These are phyloP conservation scores for Grosmannia huntii DNA, from an alignment of 2,329 filamentous ascomycete genomes.

Conservation along the genomic window DNA sequence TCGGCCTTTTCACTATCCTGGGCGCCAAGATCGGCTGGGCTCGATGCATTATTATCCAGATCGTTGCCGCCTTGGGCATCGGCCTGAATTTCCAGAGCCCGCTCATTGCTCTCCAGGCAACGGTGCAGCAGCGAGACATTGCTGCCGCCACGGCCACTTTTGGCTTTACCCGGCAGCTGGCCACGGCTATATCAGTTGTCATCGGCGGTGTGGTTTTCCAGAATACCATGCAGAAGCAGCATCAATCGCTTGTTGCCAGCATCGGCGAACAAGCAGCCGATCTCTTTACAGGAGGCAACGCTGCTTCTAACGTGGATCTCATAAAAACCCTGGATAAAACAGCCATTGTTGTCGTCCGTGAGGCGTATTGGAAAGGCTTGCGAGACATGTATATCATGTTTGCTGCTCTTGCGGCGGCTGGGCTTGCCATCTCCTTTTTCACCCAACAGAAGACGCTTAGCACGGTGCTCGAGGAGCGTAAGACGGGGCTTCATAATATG, in stretches of 20 bases:
- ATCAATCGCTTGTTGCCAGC: constrained; percentile 14
- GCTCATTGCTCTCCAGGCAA: constrained; percentile 50
- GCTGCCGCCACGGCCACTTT: constrained; percentile 51
- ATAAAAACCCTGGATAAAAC: constrained; percentile 37
- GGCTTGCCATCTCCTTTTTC: constrained; percentile 33
- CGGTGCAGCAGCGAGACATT: constrained; percentile 45
- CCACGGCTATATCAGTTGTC: constrained; percentile 44
- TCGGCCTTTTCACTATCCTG: constrained; percentile 43
- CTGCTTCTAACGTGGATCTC: constrained; percentile 46
- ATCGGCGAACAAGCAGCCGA: constrained; percentile 29
- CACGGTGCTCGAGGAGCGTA: constrained; percentile 43
- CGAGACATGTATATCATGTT: constrained; percentile 47
- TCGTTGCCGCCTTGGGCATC: constrained; percentile 46
- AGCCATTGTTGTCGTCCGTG: constrained; percentile 28
- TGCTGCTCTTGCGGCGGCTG: constrained; percentile 33
- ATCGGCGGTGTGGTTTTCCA: constrained; percentile 34
- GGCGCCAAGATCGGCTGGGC: constrained; percentile 33
- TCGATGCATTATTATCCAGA: constrained; percentile 40
- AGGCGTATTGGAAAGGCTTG: constrained; percentile 36
- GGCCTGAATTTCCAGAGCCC: constrained; percentile 52
- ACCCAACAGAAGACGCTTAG: constrained; percentile 37
- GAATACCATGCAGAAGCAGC: constrained; percentile 26
- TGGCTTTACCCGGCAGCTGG: constrained; percentile 45
- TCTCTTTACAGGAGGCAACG: constrained; percentile 43
- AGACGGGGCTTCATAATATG: constrained; percentile 38